Evolutionary conservation across 2,329 filamentous ascomycete genomes (phyloP), one percentile per base, ranked within the genome.

Genomic region (Volutella citrinella): DNA sequence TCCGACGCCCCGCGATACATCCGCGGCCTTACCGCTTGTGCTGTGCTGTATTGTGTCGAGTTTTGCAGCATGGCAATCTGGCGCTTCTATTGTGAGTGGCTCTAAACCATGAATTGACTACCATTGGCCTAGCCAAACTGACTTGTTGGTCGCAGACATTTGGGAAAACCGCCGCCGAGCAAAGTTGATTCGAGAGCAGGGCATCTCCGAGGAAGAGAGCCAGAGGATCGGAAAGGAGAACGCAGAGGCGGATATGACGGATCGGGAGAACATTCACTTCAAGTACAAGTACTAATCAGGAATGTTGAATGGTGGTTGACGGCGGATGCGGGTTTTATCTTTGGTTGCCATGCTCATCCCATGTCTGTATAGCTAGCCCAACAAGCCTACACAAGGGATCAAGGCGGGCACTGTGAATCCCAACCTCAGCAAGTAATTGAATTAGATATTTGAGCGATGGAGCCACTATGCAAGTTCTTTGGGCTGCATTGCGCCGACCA

Each of bases 1-100:
- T 43, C 43, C 1, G 46, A 49, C 12, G 47, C 45, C 6, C 47
- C 47, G 1, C 43, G 38, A 26, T 50, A 50, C 20, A 40, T 51
- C 24, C 34, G 32, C 6, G 48, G 48, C 5, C 42, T 49, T 9
- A 49, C 46, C 5, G 53, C 45, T 12, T 40, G 38, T 10, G 46
- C 43, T 11, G 40, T 55, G 11, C 44, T 55, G 1, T 55, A 52
- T 30, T 39, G 45, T 8, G 41, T 52, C 5, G 49, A 55, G 31
- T 55, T 56, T 29, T 31, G 45, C 24, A 31, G 43, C 27, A 48
- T 56, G 45, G 36, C 24, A 16, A 11, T 34, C 2, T 57, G 52
- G 52, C 46, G 49, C n/a, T 45, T 46, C 19, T 57, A 53, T 28
- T 56, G 49, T 51, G 38, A 37, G 45, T 36, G 16, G n/a, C n/a